Evolutionary conservation across 257 asterid genomes (phyloP).

Genomic region (Scutellaria minor): DNA sequence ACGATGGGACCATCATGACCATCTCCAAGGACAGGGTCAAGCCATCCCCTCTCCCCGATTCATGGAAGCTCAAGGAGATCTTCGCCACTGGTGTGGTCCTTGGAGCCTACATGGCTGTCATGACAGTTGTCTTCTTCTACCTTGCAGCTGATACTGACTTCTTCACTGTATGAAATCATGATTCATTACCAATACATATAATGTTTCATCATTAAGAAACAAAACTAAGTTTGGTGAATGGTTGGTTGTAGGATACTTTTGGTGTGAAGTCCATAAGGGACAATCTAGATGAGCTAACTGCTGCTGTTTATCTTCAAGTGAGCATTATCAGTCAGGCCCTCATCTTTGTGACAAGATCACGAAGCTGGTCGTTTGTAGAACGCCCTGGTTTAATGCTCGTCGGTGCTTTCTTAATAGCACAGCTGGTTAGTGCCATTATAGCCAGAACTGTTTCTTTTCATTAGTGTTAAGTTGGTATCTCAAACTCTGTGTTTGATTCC

Average conservation of each 20-base stretch:
- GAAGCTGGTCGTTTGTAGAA: slow-evolving; percentile 77
- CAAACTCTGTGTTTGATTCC: slow-evolving; percentile 14
- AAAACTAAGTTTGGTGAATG: background rate
- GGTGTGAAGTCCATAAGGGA: slow-evolving; percentile 49
- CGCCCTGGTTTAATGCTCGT: slow-evolving; percentile 71
- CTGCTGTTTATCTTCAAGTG: slow-evolving; percentile 84
- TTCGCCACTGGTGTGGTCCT: slow-evolving; percentile 61
- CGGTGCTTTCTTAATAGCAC: slow-evolving; percentile 67
- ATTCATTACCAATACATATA: too few species aligned
- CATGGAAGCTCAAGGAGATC: slow-evolving; percentile 65
- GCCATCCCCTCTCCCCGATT: slow-evolving; percentile 63
- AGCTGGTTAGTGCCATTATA: slow-evolving; percentile 52
- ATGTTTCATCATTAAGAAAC: too few species aligned
- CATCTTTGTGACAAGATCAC: slow-evolving; percentile 77
- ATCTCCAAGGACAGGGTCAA: slow-evolving; percentile 65
- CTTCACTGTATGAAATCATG: slow-evolving; percentile 42
- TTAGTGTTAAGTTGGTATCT: background rate
- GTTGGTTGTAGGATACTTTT: slow-evolving; percentile 40
- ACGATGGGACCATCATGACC: slow-evolving; percentile 70
- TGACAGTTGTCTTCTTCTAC: slow-evolving; percentile 56
- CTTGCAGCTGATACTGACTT: slow-evolving; percentile 48
- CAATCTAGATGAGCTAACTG: slow-evolving; percentile 53
- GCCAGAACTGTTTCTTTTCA: background rate
- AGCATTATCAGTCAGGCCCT: slow-evolving; percentile 87
- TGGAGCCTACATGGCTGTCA: slow-evolving; percentile 56